Percentiles rank a stretch among this genome's conserved stretches.
These are phyloP conservation scores for Orbilia ellipsospora DNA, from an alignment of 2,329 filamentous ascomycete genomes.

Conservation along the genomic window DNA sequence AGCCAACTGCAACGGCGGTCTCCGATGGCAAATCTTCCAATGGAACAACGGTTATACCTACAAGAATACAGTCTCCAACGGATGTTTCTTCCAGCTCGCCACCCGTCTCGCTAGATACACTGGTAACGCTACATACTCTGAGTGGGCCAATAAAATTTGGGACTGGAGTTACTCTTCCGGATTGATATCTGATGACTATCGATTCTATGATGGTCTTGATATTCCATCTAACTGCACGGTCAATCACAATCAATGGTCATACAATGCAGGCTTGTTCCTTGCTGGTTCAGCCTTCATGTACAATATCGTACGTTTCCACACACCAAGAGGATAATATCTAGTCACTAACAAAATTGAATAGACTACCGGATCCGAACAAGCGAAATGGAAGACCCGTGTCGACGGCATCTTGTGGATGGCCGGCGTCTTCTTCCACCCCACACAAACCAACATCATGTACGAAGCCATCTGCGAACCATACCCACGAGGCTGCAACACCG, in stretches of 20 bases:
- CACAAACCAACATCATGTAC: conserved; percentile 72
- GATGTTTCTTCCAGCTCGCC: conserved; percentile 76
- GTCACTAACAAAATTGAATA: conserved; percentile 62
- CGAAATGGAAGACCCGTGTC: conserved; percentile 69
- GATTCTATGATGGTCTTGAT: conserved; percentile 72
- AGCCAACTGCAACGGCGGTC: conserved; percentile 74
- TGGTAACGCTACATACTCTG: conserved; percentile 78
- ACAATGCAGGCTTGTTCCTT: conserved; percentile 74
- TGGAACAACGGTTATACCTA: conserved; percentile 82
- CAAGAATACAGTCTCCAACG: conserved; percentile 78
- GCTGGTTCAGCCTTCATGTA: conserved; percentile 74
- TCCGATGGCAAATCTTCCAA: conserved; percentile 83
- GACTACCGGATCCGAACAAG: conserved; percentile 62
- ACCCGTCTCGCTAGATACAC: conserved; percentile 81
- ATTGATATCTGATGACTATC: conserved; percentile 69
- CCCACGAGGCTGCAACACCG: conserved; percentile 67
- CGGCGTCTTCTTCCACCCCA: conserved; percentile 68
- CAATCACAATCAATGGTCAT: conserved; percentile 72
- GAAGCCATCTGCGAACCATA: conserved; percentile 73
- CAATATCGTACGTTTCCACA: conserved; percentile 65
- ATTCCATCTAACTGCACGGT: conserved; percentile 68
- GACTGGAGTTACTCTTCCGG: conserved; percentile 72
- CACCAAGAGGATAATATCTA: conserved; percentile 6
- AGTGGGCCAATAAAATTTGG: conserved; percentile 79
- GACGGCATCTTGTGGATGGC: conserved; percentile 68